Conservation (phyloP, 106 monocot species). For the Dioscorea zingiberensis region DNA sequence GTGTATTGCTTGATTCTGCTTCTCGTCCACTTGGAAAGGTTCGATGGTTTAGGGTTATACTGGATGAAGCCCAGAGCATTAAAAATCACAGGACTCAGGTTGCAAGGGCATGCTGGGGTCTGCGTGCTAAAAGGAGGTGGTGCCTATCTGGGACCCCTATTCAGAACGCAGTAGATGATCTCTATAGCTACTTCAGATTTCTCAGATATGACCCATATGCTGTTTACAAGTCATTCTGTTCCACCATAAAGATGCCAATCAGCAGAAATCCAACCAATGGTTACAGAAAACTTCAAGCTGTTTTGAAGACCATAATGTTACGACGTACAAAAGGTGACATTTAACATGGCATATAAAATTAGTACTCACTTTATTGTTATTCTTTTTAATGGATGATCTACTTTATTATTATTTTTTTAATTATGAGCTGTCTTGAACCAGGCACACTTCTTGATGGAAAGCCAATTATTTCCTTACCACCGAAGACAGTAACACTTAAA, state of each 20-base stretch:
- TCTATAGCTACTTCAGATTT: conserved; percentile 95
- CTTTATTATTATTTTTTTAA: not conserved
- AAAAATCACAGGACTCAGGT: conserved; percentile 93
- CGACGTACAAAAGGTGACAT: conserved; percentile 90
- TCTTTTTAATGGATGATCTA: not conserved
- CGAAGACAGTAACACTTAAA: conserved; percentile 65
- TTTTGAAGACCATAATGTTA: conserved; percentile 82
- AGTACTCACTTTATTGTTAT: not conserved
- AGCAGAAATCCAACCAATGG: conserved; percentile 59
- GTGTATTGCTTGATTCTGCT: conserved; percentile 31
- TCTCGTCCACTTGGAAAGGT: conserved; percentile 81
- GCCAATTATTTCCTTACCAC: conserved; percentile 78
- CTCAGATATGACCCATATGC: conserved; percentile 89
- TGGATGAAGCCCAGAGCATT: conserved; percentile 97
- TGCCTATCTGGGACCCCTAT: conserved; percentile 95
- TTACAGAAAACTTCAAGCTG: conserved; percentile 89
- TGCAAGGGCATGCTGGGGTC: conserved; percentile 91
- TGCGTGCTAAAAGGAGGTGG: conserved; percentile 97
- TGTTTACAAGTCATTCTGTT: conserved; percentile 61
- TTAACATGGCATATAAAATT: not conserved
- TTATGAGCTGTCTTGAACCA: conserved; percentile 12
- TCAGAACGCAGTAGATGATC: conserved; percentile 96
- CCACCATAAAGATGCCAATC: conserved; percentile 68
- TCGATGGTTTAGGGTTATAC: conserved; percentile 82
- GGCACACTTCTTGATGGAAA: conserved; percentile 71